Percentiles rank a stretch among this genome's conserved stretches.
Conservation (phyloP, 2,329 filamentous ascomycete genomes). For the Botrytis galanthina region DNA sequence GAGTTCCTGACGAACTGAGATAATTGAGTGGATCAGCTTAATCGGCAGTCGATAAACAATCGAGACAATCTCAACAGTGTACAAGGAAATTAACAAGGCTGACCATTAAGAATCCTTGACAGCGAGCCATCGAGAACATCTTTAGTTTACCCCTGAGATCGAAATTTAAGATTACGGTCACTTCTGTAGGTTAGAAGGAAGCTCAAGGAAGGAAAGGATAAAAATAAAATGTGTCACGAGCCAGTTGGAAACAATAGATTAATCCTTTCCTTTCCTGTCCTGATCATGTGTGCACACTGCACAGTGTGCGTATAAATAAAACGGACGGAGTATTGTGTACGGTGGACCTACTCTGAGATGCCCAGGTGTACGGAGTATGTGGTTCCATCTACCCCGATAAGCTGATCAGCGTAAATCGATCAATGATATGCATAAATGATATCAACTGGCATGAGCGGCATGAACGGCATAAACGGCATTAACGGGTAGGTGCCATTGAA, state of each 20-base stretch:
- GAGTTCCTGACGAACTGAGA: constrained; percentile 8
- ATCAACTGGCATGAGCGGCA: background rate
- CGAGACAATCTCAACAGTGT: constrained; percentile 17
- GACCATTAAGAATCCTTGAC: constrained; percentile 15
- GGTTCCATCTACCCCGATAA: background rate
- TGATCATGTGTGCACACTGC: constrained; percentile 1
- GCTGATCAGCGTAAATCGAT: constrained; percentile 8
- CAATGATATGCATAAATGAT: constrained; percentile 16
- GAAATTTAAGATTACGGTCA: constrained; percentile 20
- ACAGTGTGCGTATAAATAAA: background rate
- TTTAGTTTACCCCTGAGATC: constrained; percentile 23
- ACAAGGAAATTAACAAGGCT: constrained; percentile 18
- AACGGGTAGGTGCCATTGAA: background rate
- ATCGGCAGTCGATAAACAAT: constrained; percentile 22
- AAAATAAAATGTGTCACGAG: constrained; percentile 10
- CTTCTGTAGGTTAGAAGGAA: constrained; percentile 10
- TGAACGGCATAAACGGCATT: background rate
- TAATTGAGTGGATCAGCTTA: constrained; percentile 15
- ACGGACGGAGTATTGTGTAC: background rate
- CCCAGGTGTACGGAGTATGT: background rate
- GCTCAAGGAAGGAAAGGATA: constrained; percentile 14
- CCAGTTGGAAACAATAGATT: constrained; percentile 9
- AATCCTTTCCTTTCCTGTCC: background rate
- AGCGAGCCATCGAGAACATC: background rate
- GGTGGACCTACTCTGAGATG: background rate